phyloP scores from a whole-genome alignment of 768 basidiomycete species.

The Plicaturopsis crispa region DNA sequence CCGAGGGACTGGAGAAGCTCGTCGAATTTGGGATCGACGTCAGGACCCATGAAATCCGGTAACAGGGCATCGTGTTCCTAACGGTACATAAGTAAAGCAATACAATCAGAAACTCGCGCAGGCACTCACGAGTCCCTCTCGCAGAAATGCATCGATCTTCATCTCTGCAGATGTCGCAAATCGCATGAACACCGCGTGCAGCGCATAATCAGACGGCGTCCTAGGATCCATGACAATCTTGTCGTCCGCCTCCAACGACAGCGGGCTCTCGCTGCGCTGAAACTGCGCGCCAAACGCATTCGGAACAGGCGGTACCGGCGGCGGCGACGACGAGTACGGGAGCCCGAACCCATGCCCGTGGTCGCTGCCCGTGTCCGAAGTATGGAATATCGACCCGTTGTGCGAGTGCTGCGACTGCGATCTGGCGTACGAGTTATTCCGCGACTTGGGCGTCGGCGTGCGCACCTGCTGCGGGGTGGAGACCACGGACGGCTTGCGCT shows the following conservation, averaged over 20 bases:
- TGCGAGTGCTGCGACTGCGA: constrained; percentile 78
- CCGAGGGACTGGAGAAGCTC: constrained; percentile 79
- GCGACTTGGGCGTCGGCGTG: constrained; percentile 35
- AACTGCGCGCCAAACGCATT: constrained; percentile 40
- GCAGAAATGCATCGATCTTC: constrained; percentile 73
- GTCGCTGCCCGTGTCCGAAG: constrained; percentile 68
- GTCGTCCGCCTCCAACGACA: constrained; percentile 51
- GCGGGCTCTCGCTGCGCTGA: constrained; percentile 44
- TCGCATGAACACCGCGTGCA: constrained; percentile 83
- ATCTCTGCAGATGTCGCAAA: constrained; percentile 75
- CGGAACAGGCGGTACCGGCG: constrained; percentile 75
- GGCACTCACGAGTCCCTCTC: constrained; percentile 52
- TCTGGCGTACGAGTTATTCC: constrained; percentile 50
- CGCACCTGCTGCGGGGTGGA: constrained; percentile 13
- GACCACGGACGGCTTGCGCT: constrained; percentile 6
- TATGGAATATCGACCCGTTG: constrained; percentile 65
- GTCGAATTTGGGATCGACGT: constrained; percentile 75
- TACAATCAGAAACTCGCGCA: neutral
- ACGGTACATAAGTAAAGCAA: neutral
- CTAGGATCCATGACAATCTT: constrained; percentile 64
- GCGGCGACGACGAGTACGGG: constrained; percentile 47
- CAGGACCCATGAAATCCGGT: constrained; percentile 58
- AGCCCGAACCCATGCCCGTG: constrained; percentile 36
- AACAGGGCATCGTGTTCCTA: constrained; percentile 70
- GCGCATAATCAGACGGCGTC: constrained; percentile 82